phyloP scores from a whole-genome alignment of 768 basidiomycete genomes.

The Leccinum disarticulatum region DNA sequence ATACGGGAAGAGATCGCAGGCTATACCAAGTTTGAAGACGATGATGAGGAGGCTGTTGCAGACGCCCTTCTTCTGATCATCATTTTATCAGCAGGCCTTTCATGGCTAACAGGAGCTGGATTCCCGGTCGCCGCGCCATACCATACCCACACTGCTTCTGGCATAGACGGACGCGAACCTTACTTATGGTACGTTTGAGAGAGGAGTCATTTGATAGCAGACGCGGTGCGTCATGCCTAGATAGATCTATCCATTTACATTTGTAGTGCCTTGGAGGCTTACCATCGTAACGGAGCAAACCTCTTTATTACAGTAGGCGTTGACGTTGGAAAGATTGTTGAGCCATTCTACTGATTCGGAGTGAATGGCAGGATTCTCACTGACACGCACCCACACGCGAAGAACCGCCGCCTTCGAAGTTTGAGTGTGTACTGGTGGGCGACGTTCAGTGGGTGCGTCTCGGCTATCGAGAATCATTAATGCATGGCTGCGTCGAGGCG shows the following conservation, averaged over 20 bases:
- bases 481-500: too few species aligned
- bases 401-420: too few species aligned
- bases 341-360: not conserved
- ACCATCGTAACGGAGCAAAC: not conserved
- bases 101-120: not conserved
- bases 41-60: slow-evolving; percentile 1
- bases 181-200: not conserved
- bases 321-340: not conserved
- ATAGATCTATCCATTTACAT: not conserved
- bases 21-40: slow-evolving; percentile 1
- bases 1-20: slow-evolving; percentile 9
- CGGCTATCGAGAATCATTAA: too few species aligned
- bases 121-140: not conserved
- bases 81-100: not conserved
- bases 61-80: slow-evolving; percentile 7
- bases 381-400: too few species aligned
- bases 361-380: too few species aligned
- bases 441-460: not conserved
- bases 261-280: not conserved
- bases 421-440: too few species aligned
- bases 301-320: not conserved
- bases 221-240: not conserved
- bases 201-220: not conserved
- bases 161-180: not conserved
- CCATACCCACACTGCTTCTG: not conserved